phyloP scores from a whole-genome alignment of 2,329 filamentous ascomycete species.

The Fusarium bactridioides region DNA sequence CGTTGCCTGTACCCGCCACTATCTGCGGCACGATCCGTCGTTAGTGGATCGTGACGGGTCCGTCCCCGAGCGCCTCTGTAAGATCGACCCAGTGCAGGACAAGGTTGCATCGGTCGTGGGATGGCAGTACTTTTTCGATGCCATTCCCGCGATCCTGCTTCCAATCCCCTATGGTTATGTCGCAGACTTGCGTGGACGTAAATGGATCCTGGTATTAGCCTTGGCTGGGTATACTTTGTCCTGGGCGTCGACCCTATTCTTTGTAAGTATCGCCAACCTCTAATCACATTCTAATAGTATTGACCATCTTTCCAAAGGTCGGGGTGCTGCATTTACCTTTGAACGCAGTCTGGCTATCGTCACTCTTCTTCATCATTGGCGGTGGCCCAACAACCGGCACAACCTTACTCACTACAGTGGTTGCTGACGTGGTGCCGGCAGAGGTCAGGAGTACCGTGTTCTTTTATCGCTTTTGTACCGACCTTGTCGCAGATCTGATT shows the following conservation, averaged over 20 bases:
- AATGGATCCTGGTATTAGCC: background rate
- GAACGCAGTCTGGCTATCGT: background rate
- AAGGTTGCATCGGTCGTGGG: background rate
- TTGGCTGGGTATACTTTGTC: background rate
- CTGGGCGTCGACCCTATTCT: background rate
- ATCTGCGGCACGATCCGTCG: background rate
- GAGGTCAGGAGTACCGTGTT: background rate
- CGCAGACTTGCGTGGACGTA: background rate
- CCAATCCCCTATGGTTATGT: background rate
- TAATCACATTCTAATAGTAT: background rate
- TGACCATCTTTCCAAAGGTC: background rate
- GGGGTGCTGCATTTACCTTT: background rate
- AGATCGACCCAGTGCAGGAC: background rate
- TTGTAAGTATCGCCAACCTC: background rate
- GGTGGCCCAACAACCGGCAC: background rate
- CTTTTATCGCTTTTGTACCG: constrained; percentile 3
- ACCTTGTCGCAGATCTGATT: background rate
- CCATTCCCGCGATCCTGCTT: background rate
- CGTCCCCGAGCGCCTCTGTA: background rate
- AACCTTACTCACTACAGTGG: background rate
- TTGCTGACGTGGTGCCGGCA: background rate
- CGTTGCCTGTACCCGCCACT: constrained; percentile 1
- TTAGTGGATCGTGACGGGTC: background rate
- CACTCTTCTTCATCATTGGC: background rate
- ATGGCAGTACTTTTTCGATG: constrained; percentile 8